Conservation (phyloP, 257 asterid species). For the Ligustrum vulgare region DNA sequence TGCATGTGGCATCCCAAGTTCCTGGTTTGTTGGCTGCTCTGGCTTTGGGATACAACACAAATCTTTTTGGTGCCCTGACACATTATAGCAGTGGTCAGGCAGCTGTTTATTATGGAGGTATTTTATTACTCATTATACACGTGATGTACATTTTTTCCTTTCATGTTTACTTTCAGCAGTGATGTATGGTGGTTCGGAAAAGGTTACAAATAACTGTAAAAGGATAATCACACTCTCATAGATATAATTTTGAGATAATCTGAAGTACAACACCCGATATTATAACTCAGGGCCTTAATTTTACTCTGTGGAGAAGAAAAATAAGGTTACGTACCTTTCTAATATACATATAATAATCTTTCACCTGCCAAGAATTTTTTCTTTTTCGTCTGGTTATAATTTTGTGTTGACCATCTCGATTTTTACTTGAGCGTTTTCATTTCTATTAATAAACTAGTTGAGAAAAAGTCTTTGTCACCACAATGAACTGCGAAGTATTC, state of each 20-base stretch:
- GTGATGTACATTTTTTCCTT: background rate
- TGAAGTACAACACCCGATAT: no score
- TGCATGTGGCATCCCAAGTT: slow-evolving; percentile 68
- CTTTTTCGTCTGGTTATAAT: background rate
- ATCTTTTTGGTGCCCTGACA: slow-evolving; percentile 80
- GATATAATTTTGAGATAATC: background rate
- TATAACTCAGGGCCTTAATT: background rate
- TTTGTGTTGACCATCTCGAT: background rate
- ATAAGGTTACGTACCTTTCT: background rate
- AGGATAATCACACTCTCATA: background rate
- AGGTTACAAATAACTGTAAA: background rate
- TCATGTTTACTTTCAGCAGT: background rate
- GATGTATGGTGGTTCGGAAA: background rate
- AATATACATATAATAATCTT: background rate
- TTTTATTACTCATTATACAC: background rate
- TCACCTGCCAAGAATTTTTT: background rate
- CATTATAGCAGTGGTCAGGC: slow-evolving; percentile 97
- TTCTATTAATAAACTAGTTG: background rate
- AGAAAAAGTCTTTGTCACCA: background rate
- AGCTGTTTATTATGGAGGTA: slow-evolving; percentile 88
- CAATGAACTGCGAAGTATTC: background rate
- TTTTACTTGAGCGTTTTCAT: background rate
- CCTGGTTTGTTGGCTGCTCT: slow-evolving; percentile 56
- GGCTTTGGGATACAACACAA: slow-evolving; percentile 65
- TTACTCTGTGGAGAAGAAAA: background rate